Base-by-base conservation (phyloP, 2,329 filamentous ascomycete genomes). In the Cordyceps javanica region DNA sequence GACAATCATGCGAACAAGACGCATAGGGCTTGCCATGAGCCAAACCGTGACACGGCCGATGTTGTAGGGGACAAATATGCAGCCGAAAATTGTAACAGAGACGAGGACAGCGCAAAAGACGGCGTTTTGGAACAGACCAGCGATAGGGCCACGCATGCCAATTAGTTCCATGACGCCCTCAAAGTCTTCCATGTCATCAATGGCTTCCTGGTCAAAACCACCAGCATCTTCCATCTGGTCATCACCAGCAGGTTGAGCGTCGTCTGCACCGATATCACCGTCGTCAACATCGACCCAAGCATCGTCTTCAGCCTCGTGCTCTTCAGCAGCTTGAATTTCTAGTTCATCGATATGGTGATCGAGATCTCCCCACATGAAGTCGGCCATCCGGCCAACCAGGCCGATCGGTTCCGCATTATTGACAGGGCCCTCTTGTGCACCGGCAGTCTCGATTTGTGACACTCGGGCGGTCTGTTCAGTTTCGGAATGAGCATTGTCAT, bases 131-230 rank as follows among this genome's bases (percentile, higher is more conserved):
- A 97, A 85, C 6, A 99, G 81, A 3, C 91, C 91, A 14, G 88
- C 87, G 3, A 99, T 79, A 0, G 94, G 94, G 0, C 94, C 94
- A 67, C 95, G 90, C 89, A 99, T 95, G 38, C 94, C 94, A 59
- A 99, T 88, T 16, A 99, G 82, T 70, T 99, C 94, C 77, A 99
- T 86, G 54, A 99, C 90, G 0, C 94, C 94, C 69, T 99, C 94
- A 16, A 99, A 85, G 67, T 99, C 94, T 72, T 99, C 94, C 10
- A 89, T 89, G 63, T 97, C 89, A 44, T 92, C 89, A 42, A 91
- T 81, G 10, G 86, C 88, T 63, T 90, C 87, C 55, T 84, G 81
- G 56, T 96, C 90, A 36, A 93, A 75, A 9, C 82, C 88, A 16
- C 83, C 85, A 41, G 46, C 44, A 16, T 16, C 57, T 48, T 56